Evolutionary conservation across 805 yeast genomes (phyloP), one percentile per base, ranked within the genome.

Genomic region (Pichia cabralensis): DNA sequence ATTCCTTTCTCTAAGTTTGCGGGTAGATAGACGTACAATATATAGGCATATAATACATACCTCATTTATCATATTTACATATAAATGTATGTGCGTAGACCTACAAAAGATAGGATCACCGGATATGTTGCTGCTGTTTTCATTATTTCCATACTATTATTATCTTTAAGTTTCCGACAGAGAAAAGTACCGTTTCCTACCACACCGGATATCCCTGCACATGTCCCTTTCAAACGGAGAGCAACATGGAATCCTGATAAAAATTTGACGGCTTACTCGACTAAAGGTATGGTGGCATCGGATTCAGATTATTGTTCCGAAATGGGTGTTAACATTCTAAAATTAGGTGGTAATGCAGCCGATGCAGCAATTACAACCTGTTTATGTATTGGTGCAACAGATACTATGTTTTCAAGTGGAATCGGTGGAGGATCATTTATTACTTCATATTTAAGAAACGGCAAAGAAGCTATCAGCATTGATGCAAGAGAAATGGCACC

Each of bases 361-460:
- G 98, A 89, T 53, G 95, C 96, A 0, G 83, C 95, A 0, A 79
- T 89, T 3, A 80, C 95, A 0, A 81, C 83, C 10, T 84, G 94
- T 0, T 63, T 89, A 20, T 89, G 98, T 51, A 74, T 89, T 22
- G 97, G 97, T 3, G 67, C 82, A 35, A 59, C 84, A 16, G 82
- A 83, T 50, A 76, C 85, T 42, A 84, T 80, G 60, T 78, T 79
- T 38, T 78, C 94, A 2, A 95, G 96, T 0, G 77, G 89, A 28
- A 96, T 96, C 7, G 97, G 97, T 3, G 97, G 97, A 5, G 97
- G 98, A 8, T 84, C 81, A 0, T 85, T 72, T 47, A 79, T 81
- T 28, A 69, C 76, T 1, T 65, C 74, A 4, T 49, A 54, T 25
- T 43, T 44, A 23, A 52, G 52, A 28, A 56, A 54, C 19, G 60